Conservation (phyloP, 345 rosid genomes). For the Laguncularia racemosa region DNA sequence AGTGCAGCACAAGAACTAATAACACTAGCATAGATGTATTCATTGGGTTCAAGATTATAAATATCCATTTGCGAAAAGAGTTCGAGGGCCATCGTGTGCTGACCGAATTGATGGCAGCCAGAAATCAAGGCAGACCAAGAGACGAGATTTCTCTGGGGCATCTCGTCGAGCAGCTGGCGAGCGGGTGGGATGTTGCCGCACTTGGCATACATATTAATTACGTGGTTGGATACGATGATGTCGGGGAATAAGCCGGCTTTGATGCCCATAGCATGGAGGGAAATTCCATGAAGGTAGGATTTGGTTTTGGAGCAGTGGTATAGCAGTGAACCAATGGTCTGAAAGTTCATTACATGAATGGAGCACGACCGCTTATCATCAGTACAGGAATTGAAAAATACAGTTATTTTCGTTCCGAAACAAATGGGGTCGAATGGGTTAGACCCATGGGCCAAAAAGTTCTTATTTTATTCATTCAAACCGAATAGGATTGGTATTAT, state of each 20-base stretch:
- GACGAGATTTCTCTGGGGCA: constrained; percentile 44
- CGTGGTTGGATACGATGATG: constrained; percentile 37
- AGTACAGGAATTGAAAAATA: too few species aligned
- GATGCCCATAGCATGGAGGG: constrained; percentile 37
- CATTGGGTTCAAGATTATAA: constrained; percentile 32
- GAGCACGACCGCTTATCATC: too few species aligned
- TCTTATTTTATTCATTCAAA: too few species aligned
- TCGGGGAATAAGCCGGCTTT: constrained; percentile 32
- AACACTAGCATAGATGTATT: constrained; percentile 36
- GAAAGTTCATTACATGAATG: constrained; percentile 18
- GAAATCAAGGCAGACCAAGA: constrained; percentile 69
- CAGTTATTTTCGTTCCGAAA: too few species aligned
- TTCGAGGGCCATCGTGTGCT: constrained; percentile 25
- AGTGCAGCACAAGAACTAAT: constrained; percentile 40
- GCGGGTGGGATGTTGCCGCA: constrained; percentile 32
- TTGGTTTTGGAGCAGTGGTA: constrained; percentile 41
- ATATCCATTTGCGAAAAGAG: constrained; percentile 25
- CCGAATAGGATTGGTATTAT: too few species aligned
- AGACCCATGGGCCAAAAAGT: too few species aligned
- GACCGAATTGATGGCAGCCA: constrained; percentile 39
- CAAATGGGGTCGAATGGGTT: too few species aligned
- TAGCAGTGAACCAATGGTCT: constrained; percentile 29
- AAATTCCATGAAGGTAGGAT: constrained; percentile 28
- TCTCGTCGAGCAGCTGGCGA: constrained; percentile 44
- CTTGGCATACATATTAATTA: constrained; percentile 49